Conservation (phyloP, 306 rosid species). For the Geum urbanum region DNA sequence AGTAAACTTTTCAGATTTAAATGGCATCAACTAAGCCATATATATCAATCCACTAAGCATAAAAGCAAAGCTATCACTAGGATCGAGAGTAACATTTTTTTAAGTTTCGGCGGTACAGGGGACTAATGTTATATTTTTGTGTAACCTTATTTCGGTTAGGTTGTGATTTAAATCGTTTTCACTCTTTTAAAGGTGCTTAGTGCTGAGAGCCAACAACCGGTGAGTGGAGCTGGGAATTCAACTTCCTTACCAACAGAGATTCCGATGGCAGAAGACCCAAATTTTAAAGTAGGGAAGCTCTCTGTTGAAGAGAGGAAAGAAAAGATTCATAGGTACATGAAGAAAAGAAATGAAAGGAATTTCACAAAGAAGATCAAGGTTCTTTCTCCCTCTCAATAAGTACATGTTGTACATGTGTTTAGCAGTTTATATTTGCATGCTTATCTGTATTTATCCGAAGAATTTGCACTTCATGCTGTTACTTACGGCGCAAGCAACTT, state of each 20-base stretch:
- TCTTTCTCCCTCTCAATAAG: neutral
- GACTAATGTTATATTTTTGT: neutral
- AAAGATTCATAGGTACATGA: conserved; percentile 93
- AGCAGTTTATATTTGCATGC: neutral
- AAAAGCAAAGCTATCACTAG: neutral
- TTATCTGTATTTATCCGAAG: neutral
- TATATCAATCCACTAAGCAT: conserved; percentile 1
- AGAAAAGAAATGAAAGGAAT: conserved; percentile 89
- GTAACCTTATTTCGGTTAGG: neutral
- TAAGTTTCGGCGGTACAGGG: neutral
- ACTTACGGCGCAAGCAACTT: conserved; percentile 21
- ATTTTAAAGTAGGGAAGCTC: conserved; percentile 81
- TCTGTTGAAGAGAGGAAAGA: conserved; percentile 90
- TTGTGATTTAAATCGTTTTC: conserved; percentile 5
- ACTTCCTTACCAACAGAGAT: conserved; percentile 64
- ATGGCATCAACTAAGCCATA: conserved; percentile 13
- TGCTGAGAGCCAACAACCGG: conserved; percentile 61
- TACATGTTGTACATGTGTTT: neutral
- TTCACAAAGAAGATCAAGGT: conserved; percentile 99
- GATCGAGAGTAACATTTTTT: neutral
- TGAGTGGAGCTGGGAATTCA: conserved; percentile 55
- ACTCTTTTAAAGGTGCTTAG: conserved; percentile 46
- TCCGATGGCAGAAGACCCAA: conserved; percentile 71
- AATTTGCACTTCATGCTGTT: conserved; percentile 8
- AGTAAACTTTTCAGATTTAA: neutral